Base-by-base conservation (phyloP, 1,139 yeast species). In the Yamadazyma membranifaciens region DNA sequence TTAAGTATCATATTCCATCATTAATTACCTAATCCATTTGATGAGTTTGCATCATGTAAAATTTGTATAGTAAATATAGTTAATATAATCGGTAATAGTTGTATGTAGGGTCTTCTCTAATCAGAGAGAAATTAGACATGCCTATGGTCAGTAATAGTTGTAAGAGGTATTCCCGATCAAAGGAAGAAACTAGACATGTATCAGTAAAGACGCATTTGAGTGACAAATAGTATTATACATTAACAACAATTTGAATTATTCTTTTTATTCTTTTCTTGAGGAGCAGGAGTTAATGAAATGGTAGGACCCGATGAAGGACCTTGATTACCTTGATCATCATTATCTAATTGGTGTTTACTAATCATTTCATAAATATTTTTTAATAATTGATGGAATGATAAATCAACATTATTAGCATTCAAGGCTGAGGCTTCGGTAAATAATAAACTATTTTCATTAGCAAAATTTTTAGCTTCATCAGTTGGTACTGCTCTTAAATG, bases 361-460 rank as follows among this genome's bases (percentile, higher is more conserved):
- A 87, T 87, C 88, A 86, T 87, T 57, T 91, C 96, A 67, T 91
- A 91, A 56, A 92, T 92, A 56, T 91, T 89, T 52, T 89, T 87
- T 55, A 89, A 79, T 52, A 94, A 79, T 62, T 89, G 95, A 62
- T 89, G 89, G 78, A 92, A 92, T 4, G 97, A 92, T 52, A 82
- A 76, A 62, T 92, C 98, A 45, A 92, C 98, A 63, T 94, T 94
- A 57, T 92, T 95, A 33, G 96, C 84, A 56, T 89, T 89, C 51
- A 94, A 76, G 14, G 98, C 98, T 45, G 95, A 84, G n/a, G 98
- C 95, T 69, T 92, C 98, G 38, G 96, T 91, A 63, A 92, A 92
- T 56, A 92, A 74, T 55, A 92, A 75, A 61, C 80, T 88, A 69
- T 92, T 91, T 66, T 94, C 98, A 47, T 87, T 81, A 37, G 98